Evolutionary conservation across 495 filamentous ascomycete species (phyloP).

Genomic region (Neohortaea acidophila): DNA sequence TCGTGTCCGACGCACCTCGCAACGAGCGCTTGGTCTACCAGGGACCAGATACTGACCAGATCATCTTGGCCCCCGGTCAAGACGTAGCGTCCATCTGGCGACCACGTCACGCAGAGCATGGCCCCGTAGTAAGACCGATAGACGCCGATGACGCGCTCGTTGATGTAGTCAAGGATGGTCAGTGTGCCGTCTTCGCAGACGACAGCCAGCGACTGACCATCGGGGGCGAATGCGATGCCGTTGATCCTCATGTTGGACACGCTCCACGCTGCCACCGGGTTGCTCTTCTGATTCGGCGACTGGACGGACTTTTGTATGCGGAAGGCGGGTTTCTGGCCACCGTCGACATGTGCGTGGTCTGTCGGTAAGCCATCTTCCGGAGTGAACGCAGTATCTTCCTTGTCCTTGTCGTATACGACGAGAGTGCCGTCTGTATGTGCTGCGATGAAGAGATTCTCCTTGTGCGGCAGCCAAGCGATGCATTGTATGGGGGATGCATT

Average conservation of each 20-base stretch:
- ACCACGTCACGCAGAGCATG: constrained; percentile 88
- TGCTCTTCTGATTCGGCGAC: constrained; percentile 82
- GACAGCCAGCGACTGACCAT: constrained; percentile 71
- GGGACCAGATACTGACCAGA: constrained; percentile 82
- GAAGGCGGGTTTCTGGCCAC: constrained; percentile 18
- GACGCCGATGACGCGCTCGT: constrained; percentile 70
- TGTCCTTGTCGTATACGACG: constrained; percentile 96
- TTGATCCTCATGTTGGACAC: constrained; percentile 78
- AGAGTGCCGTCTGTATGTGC: constrained; percentile 88
- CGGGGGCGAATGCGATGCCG: constrained; percentile 77
- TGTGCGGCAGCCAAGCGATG: constrained; percentile 84
- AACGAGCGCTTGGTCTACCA: constrained; percentile 67
- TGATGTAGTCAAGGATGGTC: constrained; percentile 77
- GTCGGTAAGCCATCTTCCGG: constrained; percentile 32
- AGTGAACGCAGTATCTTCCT: constrained; percentile 72
- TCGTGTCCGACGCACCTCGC: constrained; percentile 88
- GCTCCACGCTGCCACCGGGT: constrained; percentile 84
- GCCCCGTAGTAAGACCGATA: constrained; percentile 89
- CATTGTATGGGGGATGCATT: constrained; percentile 70
- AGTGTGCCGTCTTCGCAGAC: constrained; percentile 85
- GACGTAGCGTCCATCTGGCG: constrained; percentile 90
- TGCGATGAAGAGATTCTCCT: constrained; percentile 86
- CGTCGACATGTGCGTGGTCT: constrained; percentile 29
- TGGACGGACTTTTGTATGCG: constrained; percentile 75
- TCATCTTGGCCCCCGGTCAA: constrained; percentile 94